phyloP scores from a whole-genome alignment of 257 asterid species.

The Penstemon barbatus region DNA sequence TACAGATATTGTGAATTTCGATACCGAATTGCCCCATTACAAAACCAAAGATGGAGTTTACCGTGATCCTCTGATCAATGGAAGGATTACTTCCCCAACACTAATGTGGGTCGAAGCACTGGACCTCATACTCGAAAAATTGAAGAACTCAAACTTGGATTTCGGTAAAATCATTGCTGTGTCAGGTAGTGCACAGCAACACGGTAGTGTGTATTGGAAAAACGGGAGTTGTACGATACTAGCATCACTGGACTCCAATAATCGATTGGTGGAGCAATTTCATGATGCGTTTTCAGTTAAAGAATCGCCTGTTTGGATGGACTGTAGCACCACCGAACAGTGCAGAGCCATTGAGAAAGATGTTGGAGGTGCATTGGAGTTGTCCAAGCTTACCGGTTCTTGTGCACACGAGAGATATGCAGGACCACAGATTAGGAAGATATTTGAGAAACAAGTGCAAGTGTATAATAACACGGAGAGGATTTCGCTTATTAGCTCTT shows the following conservation, averaged over 20 bases:
- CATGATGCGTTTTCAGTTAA: conserved; percentile 47
- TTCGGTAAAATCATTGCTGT: conserved; percentile 50
- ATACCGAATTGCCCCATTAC: conserved; percentile 59
- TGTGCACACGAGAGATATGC: conserved; percentile 60
- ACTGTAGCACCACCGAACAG: conserved; percentile 58
- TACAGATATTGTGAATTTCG: conserved; percentile 49
- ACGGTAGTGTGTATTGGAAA: conserved; percentile 71
- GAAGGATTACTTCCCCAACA: conserved; percentile 61
- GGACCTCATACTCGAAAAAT: conserved; percentile 48
- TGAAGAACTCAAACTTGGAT: conserved; percentile 43
- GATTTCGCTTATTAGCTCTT: conserved; percentile 63
- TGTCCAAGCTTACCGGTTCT: conserved; percentile 63
- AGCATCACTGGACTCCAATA: conserved; percentile 44
- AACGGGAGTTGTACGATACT: conserved; percentile 38
- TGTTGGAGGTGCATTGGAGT: conserved; percentile 57
- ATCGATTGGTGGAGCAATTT: conserved; percentile 44
- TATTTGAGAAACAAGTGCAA: conserved; percentile 52
- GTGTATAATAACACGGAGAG: conserved; percentile 52
- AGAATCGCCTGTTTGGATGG: conserved; percentile 68
- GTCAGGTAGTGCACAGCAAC: conserved; percentile 71
- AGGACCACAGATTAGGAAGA: conserved; percentile 62
- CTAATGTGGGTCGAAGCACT: conserved; percentile 69
- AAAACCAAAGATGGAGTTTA: conserved; percentile 66
- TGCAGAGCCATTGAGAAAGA: conserved; percentile 56
- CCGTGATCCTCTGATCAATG: conserved; percentile 45